Percentiles rank a stretch among this genome's conserved stretches.
phyloP scores from a whole-genome alignment of 73 alveolate species.

The Tetrahymena malaccensis region DNA sequence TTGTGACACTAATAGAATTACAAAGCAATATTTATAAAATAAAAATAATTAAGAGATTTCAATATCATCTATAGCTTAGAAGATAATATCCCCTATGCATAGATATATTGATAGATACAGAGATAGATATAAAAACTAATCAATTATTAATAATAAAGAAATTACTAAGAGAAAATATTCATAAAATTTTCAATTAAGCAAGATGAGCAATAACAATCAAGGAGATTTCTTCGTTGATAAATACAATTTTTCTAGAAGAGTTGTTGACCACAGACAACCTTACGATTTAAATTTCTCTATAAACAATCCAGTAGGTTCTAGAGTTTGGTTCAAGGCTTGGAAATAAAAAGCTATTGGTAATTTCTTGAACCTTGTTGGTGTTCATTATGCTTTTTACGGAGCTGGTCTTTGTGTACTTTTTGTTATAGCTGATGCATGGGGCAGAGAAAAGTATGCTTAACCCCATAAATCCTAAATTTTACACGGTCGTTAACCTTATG shows the following conservation, averaged over 20 bases:
- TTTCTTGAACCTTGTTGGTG: background rate
- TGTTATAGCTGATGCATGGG: background rate
- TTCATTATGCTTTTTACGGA: background rate
- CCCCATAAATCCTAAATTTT: background rate
- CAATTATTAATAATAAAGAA: background rate
- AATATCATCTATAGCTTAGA: background rate
- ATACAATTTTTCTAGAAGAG: slow-evolving; percentile 43
- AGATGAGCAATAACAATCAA: background rate
- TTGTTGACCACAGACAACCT: slow-evolving; percentile 30
- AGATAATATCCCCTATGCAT: background rate
- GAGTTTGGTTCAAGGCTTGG: slow-evolving; percentile 1
- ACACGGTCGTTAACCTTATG: background rate
- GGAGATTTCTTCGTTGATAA: slow-evolving; percentile 24
- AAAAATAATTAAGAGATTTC: background rate
- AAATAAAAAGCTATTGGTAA: background rate
- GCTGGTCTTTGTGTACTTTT: background rate
- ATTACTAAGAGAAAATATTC: background rate
- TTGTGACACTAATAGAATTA: background rate
- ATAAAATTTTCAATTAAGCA: background rate
- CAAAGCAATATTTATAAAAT: background rate
- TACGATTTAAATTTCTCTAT: slow-evolving; percentile 17
- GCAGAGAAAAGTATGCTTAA: background rate
- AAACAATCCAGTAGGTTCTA: background rate
- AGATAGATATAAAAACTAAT: background rate
- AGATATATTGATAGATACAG: background rate